phyloP scores from a whole-genome alignment of 2,329 filamentous ascomycete genomes.

The Venturia nashicola region DNA sequence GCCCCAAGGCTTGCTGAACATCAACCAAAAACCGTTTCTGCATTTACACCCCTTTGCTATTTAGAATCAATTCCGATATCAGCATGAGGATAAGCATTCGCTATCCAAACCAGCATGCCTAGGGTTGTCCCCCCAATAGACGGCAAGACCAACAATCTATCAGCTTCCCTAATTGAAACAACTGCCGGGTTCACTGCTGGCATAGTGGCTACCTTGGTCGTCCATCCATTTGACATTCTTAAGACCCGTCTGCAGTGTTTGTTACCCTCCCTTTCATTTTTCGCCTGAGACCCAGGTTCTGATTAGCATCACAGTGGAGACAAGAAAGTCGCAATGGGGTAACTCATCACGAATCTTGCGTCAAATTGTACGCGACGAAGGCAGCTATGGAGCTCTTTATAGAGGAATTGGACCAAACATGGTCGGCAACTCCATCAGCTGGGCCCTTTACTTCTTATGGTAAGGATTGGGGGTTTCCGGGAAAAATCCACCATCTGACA shows the following conservation, averaged over 20 bases:
- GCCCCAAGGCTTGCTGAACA: background rate
- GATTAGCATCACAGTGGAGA: conserved; percentile 6
- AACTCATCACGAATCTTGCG: conserved; percentile 41
- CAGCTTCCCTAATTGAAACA: conserved; percentile 72
- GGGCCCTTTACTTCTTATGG: conserved; percentile 84
- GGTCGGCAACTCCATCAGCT: conserved; percentile 78
- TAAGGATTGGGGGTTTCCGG: conserved; percentile 9
- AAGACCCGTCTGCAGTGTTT: conserved; percentile 90
- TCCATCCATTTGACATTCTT: conserved; percentile 88
- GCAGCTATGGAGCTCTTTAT: conserved; percentile 60
- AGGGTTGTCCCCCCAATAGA: conserved; percentile 37
- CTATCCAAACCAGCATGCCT: conserved; percentile 25
- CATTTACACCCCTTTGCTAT: background rate
- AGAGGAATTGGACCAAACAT: conserved; percentile 84
- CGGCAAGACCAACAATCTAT: conserved; percentile 38
- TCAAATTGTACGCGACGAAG: conserved; percentile 41
- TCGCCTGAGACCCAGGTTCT: background rate
- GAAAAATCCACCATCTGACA: background rate
- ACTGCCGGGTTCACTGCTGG: conserved; percentile 85
- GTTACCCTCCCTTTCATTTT: conserved; percentile 13
- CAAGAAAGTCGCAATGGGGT: conserved; percentile 33
- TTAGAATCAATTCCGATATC: background rate
- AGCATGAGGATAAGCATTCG: background rate
- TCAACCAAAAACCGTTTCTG: background rate
- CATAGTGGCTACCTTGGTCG: conserved; percentile 69